Base-by-base conservation (phyloP, 495 filamentous ascomycete species). In the Neurospora sp. region DNA sequence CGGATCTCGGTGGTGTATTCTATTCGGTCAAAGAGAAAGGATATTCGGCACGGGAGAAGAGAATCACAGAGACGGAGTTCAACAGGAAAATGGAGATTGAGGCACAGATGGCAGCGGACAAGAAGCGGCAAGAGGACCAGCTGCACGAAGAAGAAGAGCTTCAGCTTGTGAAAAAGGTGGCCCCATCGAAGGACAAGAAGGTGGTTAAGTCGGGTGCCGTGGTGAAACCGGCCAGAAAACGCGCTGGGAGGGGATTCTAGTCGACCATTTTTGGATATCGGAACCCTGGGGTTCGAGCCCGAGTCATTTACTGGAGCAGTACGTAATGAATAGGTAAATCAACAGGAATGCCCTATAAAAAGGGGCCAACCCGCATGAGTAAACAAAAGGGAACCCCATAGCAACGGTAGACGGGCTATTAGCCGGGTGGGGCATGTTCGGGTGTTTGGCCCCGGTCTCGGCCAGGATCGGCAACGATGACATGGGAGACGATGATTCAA, bases 1-100 rank as follows among this genome's bases (percentile, higher is more conserved):
- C 96, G 18, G 96, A 99, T 78, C 87, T 99, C 27, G 96, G 96
- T 27, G 96, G 94, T n/a, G 96, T 99, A 35, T 99, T 98, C 82
- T 99, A 98, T 83, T 94, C 91, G 14, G 89, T 98, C 79, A 98
- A 97, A 82, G 95, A 98, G 83, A 99, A 99, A 80, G 94, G 94
- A 14, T 99, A 96, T 80, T 96, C 92, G 18, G 91, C 93, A 8
- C 88, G 93, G 39, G 93, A 98, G 75, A 94, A 93, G 81, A 88
- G 92, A 69, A 89, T 97, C 71, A 96, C 91, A 4, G 96, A 99
- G 83, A 91, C 91, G 37, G 96, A 98, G 82, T 97, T 97, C 82
- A 97, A 95, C 79, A 86, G 90, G 47, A 94, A 93, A 83, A 96
- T 96, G 91, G 96, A 98, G 80, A 93, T 98, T 75, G 94, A 99